A percentile compares a stretch with the other conserved stretches of the same genome.
Conservation (phyloP, 2,329 filamentous ascomycete species). For the Pyrenophora graminea region DNA sequence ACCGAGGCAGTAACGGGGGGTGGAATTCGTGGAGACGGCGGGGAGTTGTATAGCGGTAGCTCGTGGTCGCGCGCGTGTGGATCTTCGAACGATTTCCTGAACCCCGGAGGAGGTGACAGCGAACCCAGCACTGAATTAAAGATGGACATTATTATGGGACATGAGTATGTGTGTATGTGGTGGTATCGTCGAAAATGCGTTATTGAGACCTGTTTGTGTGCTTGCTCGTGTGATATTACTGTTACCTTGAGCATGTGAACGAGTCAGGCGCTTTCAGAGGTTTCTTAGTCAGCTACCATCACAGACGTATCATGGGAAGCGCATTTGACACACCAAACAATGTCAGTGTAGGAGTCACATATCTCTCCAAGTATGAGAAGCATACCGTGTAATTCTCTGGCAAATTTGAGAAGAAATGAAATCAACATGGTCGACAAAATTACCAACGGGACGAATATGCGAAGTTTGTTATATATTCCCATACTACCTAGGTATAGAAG, state of each 20-base stretch:
- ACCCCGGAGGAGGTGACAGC: constrained; percentile 40
- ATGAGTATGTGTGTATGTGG: not conserved
- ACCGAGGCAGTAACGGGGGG: constrained; percentile 41
- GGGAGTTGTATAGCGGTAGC: constrained; percentile 39
- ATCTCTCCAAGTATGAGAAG: no score
- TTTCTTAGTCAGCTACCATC: constrained; percentile 27
- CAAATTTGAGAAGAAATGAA: no score
- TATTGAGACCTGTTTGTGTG: constrained; percentile 6
- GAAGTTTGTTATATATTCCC: no score
- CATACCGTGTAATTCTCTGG: no score
- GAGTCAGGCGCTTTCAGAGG: constrained; percentile 30
- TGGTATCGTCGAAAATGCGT: constrained; percentile 1
- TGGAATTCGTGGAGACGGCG: constrained; percentile 40
- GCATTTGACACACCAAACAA: not conserved
- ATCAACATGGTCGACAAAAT: no score
- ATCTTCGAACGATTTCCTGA: constrained; percentile 43
- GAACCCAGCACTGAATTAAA: constrained; percentile 45
- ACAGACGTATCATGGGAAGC: constrained; percentile 2
- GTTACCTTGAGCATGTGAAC: constrained; percentile 35
- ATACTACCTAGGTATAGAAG: no score
- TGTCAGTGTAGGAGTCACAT: not conserved
- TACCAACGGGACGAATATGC: no score
- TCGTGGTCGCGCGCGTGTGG: constrained; percentile 42
- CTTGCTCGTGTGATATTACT: constrained; percentile 29
- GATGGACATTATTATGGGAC: constrained; percentile 33